Conservation (phyloP, 805 yeast genomes). For the Komagataella phaffii region DNA sequence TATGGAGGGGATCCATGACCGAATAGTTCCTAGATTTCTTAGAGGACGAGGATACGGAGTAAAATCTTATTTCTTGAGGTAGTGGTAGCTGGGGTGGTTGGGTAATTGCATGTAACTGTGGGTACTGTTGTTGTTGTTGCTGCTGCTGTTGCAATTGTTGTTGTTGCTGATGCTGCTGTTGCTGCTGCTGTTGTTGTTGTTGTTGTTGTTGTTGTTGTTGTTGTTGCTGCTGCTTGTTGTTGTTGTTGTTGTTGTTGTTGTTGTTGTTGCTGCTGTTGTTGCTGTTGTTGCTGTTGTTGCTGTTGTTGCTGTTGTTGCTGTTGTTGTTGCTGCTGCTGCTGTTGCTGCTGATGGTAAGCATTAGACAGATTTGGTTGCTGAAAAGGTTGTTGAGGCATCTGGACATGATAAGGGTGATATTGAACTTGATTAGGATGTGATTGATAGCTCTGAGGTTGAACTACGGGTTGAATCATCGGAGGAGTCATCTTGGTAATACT, state of each 20-base stretch:
- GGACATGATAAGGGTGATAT: neutral
- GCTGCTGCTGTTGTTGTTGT: conserved; percentile 3
- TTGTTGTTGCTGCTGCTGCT: conserved; percentile 3
- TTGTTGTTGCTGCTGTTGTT: conserved; percentile 2
- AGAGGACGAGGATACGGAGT: conserved; percentile 5
- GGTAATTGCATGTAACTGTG: conserved; percentile 2
- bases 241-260: conserved; percentile 3
- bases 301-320: conserved; percentile 4
- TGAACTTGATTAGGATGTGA: neutral
- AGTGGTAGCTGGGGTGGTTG: conserved; percentile 2
- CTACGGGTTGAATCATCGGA: conserved; percentile 1
- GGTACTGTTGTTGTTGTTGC: conserved; percentile 4
- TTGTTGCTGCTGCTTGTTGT: conserved; percentile 4
- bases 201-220: conserved; percentile 3
- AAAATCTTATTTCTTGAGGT: conserved; percentile 15
- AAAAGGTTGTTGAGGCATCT: conserved; percentile 1
- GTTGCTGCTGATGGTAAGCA: conserved; percentile 2
- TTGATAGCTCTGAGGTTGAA: neutral
- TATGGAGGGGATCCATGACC: conserved; percentile 20
- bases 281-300: conserved; percentile 3
- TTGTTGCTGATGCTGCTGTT: conserved; percentile 2
- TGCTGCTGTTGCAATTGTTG: conserved; percentile 4
- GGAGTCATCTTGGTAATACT: neutral
- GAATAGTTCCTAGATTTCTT: conserved; percentile 23
- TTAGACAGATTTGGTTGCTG: neutral